Evolutionary conservation across 169 alveolate genomes (phyloP), one percentile per base, ranked within the genome.

Genomic region (Eimeria mitis): DNA sequence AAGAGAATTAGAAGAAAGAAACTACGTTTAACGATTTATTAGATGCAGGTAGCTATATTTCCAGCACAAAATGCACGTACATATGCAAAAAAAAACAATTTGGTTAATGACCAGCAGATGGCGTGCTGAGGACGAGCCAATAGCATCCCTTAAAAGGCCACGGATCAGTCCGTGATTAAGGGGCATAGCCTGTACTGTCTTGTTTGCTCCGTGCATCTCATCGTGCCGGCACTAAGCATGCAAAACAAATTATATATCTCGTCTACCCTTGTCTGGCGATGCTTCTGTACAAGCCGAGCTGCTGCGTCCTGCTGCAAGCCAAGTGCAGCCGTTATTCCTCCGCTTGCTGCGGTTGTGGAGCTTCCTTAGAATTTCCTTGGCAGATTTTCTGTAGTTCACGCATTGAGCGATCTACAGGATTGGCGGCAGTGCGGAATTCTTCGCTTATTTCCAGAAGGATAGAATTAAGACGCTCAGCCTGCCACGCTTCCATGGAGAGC

Each of bases 401-500:
- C 94, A 87, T 87, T 61, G 94, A 87, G 9, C 56, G 56, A 31
- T 87, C 94, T 40, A 44, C 75, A 56, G 94, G 94, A 44, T 87
- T 87, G 13, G 81, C 94, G 13, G 94, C 94, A 28, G 79, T 44
- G 52, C 94, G 94, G 83, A 87, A 87, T 31, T 87, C 94, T 65
- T 87, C 94, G 44, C 94, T 87, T 19, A 87, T 87, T 28, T 61
- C 68, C 63, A 87, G 25, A 68, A 87, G 54, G 83, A 87, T 61
- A 14, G 94, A 2, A n/a, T 61, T 87, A 40, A 87, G 94, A 21
- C 94, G 94, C 68, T 87, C 94, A 44, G 94, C 94, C 63, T 87
- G 94, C 94, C 94, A 87, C 4, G 94, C 94, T 63, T 87, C 83
- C 37, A 47, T 42, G 28, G 94, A 87, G 47, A 87, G 94, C 81